Base-by-base conservation (phyloP, 2,329 filamentous ascomycete species). In the Zasmidium angulare region DNA sequence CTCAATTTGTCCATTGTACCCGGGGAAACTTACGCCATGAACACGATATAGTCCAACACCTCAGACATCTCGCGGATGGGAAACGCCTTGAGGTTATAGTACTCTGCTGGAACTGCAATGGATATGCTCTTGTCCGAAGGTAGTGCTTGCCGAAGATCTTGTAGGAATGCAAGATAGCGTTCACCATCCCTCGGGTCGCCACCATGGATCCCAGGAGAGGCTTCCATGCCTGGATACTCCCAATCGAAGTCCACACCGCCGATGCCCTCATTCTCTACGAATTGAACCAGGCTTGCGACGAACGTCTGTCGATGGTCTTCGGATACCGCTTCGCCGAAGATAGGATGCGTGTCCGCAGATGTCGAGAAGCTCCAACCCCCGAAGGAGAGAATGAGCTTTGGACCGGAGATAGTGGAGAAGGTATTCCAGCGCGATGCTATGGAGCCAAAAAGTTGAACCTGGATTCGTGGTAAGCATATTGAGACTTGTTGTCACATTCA, bases 211-310 rank as follows among this genome's bases (percentile, higher is more conserved):
- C 50, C 56, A 11, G 43, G 43, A 17, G 43, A 46, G 51, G 36
- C 43, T 2, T 48, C 48, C 10, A 48, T 48, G 9, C 55, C 36
- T 7, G 60, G 60, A 40, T 62, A 62, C 26, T 78, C 76, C 76
- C 76, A 78, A 46, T 78, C 76, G 24, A 78, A 66, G 62, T 78
- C 76, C 22, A 78, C 58, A 23, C 72, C 75, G 49, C 76, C 74
- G 6, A 96, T 89, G 7, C 91, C 92, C 14, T 91, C 78, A 66
- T 91, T 84, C 71, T 88, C 86, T 66, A 97, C 79, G 36, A 96
- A 65, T 14, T 51, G 74, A 14, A 77, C 31, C 86, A 81, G 2
- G 93, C 87, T 50, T 88, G 82, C 78, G 1, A 88, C 89, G 71
- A 95, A 93, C 1, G 61, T 80, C 7, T 67, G 61, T 0, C 77